Conservation (phyloP, 306 rosid species). For the Arachis hypogaea region DNA sequence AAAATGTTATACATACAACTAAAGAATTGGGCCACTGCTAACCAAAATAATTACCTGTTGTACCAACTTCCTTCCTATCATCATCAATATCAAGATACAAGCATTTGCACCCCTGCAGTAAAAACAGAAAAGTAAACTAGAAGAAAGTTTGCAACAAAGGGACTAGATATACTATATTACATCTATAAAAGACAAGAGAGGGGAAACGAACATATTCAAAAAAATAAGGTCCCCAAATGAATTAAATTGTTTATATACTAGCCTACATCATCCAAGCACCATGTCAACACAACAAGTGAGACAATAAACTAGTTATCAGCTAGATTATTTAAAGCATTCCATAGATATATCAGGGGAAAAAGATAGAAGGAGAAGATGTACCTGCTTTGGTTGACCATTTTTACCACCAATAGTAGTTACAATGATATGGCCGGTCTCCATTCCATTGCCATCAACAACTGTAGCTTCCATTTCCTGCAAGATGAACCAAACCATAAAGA, state of each 20-base stretch:
- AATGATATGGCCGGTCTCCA: slow-evolving; percentile 85
- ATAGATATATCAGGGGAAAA: slow-evolving; percentile 1
- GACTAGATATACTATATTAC: background rate
- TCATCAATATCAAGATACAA: slow-evolving; percentile 80
- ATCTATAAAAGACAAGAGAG: background rate
- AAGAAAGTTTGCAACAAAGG: no score
- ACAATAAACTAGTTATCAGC: slow-evolving; percentile 3
- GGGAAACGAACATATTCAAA: background rate
- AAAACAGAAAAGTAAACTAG: slow-evolving; percentile 32
- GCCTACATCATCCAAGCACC: background rate
- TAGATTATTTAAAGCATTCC: slow-evolving; percentile 9
- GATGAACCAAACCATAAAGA: slow-evolving; percentile 30
- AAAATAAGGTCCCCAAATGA: slow-evolving; percentile 8
- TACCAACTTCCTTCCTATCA: slow-evolving; percentile 84
- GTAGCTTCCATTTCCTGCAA: slow-evolving; percentile 79
- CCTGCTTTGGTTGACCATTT: slow-evolving; percentile 93
- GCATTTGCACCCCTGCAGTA: slow-evolving; percentile 81
- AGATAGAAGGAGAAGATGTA: slow-evolving; percentile 25
- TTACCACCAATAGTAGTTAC: slow-evolving; percentile 89
- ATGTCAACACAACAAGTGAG: slow-evolving; percentile 11
- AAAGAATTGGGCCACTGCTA: no score
- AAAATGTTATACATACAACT: no score
- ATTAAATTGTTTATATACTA: slow-evolving; percentile 10
- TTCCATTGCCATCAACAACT: slow-evolving; percentile 83
- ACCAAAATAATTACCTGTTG: slow-evolving; percentile 65